Percentiles rank a stretch among this genome's conserved stretches.
phyloP scores from a whole-genome alignment of 2,329 filamentous ascomycete species.

The Lasiodiplodia sp. region DNA sequence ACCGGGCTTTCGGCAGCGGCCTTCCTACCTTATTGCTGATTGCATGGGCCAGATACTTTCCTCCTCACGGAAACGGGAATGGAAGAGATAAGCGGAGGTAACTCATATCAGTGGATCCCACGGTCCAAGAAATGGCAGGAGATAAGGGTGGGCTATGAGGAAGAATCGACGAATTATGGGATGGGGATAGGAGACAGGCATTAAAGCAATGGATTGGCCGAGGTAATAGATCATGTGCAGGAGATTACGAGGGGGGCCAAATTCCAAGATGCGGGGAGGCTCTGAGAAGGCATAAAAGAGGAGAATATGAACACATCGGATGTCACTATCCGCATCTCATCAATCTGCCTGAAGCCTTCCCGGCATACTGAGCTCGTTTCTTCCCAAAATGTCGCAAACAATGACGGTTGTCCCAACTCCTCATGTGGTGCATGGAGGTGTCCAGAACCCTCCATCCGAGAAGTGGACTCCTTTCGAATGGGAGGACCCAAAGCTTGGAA shows the following conservation, averaged over 20 bases:
- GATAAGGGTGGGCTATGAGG: not conserved
- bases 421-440: conserved; percentile 11
- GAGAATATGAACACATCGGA: not conserved
- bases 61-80: not conserved
- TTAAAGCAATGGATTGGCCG: not conserved
- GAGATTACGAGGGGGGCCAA: not conserved
- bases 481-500: conserved; percentile 16
- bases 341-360: not conserved
- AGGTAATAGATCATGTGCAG: not conserved
- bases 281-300: not conserved
- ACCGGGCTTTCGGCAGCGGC: not conserved
- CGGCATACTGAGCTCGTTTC: not conserved
- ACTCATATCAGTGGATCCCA: not conserved
- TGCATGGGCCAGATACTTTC: not conserved
- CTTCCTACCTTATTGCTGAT: not conserved
- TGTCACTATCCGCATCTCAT: not conserved
- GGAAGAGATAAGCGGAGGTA: not conserved
- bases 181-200: not conserved
- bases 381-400: not conserved
- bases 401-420: not conserved
- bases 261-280: not conserved
- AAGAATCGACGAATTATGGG: not conserved
- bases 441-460: not conserved
- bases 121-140: not conserved
- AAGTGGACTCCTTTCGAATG: conserved; percentile 25